Evolutionary conservation across 768 basidiomycete genomes (phyloP).

Genomic region (Cystofilobasidium bisporidii): DNA sequence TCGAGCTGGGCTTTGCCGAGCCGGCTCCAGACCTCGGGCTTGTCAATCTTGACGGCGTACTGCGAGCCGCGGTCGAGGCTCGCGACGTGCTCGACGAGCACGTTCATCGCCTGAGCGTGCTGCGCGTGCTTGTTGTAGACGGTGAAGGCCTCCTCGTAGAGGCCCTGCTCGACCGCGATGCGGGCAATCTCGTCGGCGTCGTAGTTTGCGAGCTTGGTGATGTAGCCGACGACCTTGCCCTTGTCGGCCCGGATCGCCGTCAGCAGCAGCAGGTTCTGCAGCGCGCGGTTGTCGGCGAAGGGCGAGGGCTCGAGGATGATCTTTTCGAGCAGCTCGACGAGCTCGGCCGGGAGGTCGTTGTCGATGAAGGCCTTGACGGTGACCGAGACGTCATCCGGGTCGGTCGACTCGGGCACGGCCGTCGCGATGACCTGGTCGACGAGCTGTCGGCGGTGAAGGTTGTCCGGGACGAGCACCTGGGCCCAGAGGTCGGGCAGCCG

Average conservation of each 20-base stretch:
- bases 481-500: slow-evolving; percentile 92
- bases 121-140: slow-evolving; percentile 97
- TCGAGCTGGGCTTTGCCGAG: slow-evolving; percentile 98
- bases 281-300: slow-evolving; percentile 92
- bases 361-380: slow-evolving; percentile 98
- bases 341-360: slow-evolving; percentile 90
- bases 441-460: slow-evolving; percentile 81
- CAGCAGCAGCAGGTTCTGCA: slow-evolving; percentile 87
- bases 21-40: slow-evolving; percentile 92
- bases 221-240: slow-evolving; percentile 95
- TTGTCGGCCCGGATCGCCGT: slow-evolving; percentile 97
- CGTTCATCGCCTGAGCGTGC: slow-evolving; percentile 90
- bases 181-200: slow-evolving; percentile 88
- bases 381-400: slow-evolving; percentile 95
- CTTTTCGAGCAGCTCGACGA: slow-evolving; percentile 96
- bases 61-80: slow-evolving; percentile 93
- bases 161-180: slow-evolving; percentile 89
- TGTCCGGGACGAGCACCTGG: slow-evolving; percentile 80
- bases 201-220: slow-evolving; percentile 93
- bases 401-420: slow-evolving; percentile 90
- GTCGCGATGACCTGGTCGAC: slow-evolving; percentile 93
- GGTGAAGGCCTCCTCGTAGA: slow-evolving; percentile 91
- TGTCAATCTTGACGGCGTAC: slow-evolving; percentile 91
- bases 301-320: slow-evolving; percentile 95
- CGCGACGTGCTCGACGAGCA: slow-evolving; percentile 95